Evolutionary conservation across 2,329 filamentous ascomycete species (phyloP).

Genomic region (Fusarium nurragi): DNA sequence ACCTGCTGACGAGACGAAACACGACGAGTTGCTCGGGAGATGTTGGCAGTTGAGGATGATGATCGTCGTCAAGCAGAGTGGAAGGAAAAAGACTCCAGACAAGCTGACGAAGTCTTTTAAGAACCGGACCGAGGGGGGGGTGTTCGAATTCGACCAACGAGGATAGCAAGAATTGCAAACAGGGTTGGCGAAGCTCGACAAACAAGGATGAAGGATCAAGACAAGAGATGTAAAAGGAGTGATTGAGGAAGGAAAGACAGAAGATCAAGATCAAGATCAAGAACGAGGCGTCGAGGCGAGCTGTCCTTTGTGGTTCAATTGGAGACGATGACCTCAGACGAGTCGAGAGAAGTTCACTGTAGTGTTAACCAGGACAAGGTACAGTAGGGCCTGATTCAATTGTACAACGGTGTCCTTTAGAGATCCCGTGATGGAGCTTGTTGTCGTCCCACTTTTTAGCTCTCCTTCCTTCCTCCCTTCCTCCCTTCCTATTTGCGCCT

Average conservation of each 20-base stretch:
- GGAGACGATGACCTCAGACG: constrained; percentile 47
- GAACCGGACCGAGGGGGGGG: constrained; percentile 8
- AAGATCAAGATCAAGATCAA: constrained; percentile 1
- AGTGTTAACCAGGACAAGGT: background rate
- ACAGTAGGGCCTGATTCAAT: constrained; percentile 26
- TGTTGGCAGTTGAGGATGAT: background rate
- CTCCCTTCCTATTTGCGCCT: constrained; percentile 14
- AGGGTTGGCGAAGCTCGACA: constrained; percentile 24
- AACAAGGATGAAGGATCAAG: constrained; percentile 13
- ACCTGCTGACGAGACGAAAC: constrained; percentile 41
- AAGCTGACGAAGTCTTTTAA: constrained; percentile 24
- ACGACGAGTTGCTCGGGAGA: constrained; percentile 5
- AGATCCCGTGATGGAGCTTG: constrained; percentile 49
- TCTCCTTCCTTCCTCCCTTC: constrained; percentile 16
- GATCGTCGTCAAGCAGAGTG: constrained; percentile 8
- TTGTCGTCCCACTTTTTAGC: constrained; percentile 43
- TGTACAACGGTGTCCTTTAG: constrained; percentile 53
- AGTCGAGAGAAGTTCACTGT: constrained; percentile 17
- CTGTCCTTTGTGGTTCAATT: constrained; percentile 44
- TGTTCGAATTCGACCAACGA: constrained; percentile 17
- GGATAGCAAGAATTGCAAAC: constrained; percentile 14
- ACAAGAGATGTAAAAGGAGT: constrained; percentile 8
- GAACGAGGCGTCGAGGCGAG: constrained; percentile 34
- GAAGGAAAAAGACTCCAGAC: background rate
- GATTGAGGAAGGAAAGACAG: constrained; percentile 36